phyloP scores from a whole-genome alignment of 2,329 filamentous ascomycete genomes.

The Talaromyces sp. region DNA sequence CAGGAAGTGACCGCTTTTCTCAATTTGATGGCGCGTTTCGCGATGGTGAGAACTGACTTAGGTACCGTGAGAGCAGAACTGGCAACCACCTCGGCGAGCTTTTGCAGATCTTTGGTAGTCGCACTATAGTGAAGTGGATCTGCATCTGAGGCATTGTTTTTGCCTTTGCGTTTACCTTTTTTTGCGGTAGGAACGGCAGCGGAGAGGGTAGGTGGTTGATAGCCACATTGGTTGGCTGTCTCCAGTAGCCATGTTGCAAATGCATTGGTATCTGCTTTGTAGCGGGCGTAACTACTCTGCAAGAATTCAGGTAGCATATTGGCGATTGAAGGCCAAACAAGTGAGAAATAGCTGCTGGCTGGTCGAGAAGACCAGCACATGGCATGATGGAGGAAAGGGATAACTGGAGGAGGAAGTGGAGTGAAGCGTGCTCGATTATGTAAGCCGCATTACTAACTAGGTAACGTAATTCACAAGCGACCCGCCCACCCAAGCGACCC shows the following conservation, averaged over 20 bases:
- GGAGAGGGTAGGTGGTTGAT: conserved; percentile 16
- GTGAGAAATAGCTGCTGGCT: too few relatives aligned
- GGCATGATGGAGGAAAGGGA: too few relatives aligned
- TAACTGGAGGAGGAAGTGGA: too few relatives aligned
- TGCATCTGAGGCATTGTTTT: conserved; percentile 16
- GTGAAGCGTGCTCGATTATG: too few relatives aligned
- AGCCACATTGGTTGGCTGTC: conserved; percentile 24
- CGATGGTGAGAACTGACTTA: conserved; percentile 20
- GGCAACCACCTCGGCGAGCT: conserved; percentile 22
- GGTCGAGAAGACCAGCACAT: too few relatives aligned
- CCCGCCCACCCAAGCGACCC: too few relatives aligned
- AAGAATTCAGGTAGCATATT: conserved; percentile 25
- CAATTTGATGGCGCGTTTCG: conserved; percentile 25
- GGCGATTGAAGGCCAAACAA: neutral
- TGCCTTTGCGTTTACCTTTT: conserved; percentile 13
- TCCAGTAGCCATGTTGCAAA: conserved; percentile 28
- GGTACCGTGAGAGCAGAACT: conserved; percentile 21
- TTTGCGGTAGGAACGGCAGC: conserved; percentile 5
- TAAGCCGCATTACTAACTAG: too few relatives aligned
- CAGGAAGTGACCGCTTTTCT: conserved; percentile 26
- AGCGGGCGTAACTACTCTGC: conserved; percentile 24
- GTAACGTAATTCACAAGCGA: too few relatives aligned
- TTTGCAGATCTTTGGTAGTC: conserved; percentile 23
- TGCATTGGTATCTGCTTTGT: conserved; percentile 25
- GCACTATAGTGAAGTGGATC: conserved; percentile 19